Conservation (phyloP, 257 asterid species). For the Solanum pinnatisectum region DNA sequence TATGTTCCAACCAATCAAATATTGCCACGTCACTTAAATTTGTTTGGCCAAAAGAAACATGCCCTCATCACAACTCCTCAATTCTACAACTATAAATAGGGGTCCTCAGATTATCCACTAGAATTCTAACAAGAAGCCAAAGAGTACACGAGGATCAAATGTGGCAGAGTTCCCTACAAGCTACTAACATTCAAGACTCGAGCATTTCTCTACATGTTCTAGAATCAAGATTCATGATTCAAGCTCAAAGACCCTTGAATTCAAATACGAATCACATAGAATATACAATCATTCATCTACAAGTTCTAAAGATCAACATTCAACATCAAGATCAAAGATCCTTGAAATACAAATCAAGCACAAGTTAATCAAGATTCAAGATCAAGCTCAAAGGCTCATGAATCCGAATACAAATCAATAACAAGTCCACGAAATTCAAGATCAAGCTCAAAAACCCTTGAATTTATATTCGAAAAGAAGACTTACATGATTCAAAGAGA, state of each 20-base stretch:
- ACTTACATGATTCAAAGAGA: too few relatives aligned
- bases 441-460: too few relatives aligned
- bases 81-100: background rate
- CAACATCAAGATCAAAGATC: background rate
- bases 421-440: background rate
- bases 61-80: background rate
- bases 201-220: background rate
- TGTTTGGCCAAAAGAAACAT: background rate
- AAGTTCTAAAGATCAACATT: background rate
- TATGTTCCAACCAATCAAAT: too few relatives aligned
- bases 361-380: background rate
- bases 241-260: background rate
- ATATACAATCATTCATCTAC: background rate
- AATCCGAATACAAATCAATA: background rate
- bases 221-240: background rate
- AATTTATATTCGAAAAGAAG: too few relatives aligned
- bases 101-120: background rate
- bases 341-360: background rate
- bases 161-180: background rate
- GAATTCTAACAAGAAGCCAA: background rate
- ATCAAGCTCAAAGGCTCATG: background rate
- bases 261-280: background rate
- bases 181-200: background rate
- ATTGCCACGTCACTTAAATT: too few relatives aligned
- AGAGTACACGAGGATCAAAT: background rate